Evolutionary conservation across 2,329 filamentous ascomycete species (phyloP).

Genomic region (Cladosporium sp.): DNA sequence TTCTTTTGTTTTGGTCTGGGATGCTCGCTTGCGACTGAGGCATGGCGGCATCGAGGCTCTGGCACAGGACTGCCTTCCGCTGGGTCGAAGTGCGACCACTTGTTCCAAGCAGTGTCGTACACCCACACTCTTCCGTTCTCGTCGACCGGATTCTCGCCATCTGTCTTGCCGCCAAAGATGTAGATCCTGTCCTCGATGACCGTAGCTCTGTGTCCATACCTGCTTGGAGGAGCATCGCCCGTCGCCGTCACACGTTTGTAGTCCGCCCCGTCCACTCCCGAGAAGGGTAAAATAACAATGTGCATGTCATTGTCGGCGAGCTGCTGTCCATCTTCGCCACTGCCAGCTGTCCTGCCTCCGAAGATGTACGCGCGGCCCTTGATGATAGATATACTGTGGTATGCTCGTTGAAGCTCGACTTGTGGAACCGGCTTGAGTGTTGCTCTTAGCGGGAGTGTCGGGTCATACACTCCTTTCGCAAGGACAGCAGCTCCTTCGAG

Average conservation of each 20-base stretch:
- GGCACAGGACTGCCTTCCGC: conserved; percentile 23
- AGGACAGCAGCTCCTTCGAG: conserved; percentile 42
- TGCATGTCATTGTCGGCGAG: conserved; percentile 49
- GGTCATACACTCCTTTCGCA: conserved; percentile 44
- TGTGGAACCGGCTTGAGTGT: conserved; percentile 46
- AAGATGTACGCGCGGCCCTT: conserved; percentile 55
- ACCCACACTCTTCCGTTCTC: conserved; percentile 41
- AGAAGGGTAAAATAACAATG: conserved; percentile 48
- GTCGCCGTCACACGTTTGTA: conserved; percentile 35
- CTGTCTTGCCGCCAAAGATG: conserved; percentile 37
- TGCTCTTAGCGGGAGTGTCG: conserved; percentile 50
- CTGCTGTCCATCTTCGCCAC: conserved; percentile 6
- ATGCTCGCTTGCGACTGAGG: conserved; percentile 36
- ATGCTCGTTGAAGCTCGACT: conserved; percentile 43
- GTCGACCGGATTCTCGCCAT: conserved; percentile 20
- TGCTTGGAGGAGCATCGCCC: conserved; percentile 33
- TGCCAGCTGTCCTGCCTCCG: conserved; percentile 37
- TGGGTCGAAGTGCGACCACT: conserved; percentile 40
- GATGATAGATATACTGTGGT: conserved; percentile 52
- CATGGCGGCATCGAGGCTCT: conserved; percentile 31
- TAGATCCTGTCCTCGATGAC: conserved; percentile 44
- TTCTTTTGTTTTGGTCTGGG: conserved; percentile 32
- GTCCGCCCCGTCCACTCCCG: conserved; percentile 40
- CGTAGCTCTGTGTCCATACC: conserved; percentile 40
- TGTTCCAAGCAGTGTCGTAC: conserved; percentile 38